Base-by-base conservation (phyloP, 1,284 basidiomycete species). In the Cryptococcus sp. region DNA sequence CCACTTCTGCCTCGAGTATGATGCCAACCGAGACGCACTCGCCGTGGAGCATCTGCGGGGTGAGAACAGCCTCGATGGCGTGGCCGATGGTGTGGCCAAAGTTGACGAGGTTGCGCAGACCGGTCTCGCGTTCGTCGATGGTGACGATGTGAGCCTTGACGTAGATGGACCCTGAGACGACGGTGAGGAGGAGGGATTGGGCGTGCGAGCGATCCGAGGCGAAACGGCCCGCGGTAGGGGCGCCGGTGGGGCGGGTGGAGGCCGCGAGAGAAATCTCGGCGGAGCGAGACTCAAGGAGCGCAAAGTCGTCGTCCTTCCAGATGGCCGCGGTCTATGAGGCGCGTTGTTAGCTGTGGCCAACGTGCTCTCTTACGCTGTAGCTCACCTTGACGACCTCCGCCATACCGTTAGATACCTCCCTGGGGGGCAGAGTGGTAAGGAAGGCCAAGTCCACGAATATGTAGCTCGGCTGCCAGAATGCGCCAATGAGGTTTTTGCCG, bases 361-460 rank as follows among this genome's bases (percentile, higher is more conserved):
- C 15, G 40, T 42, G 12, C 4, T n/a, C 4, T n/a, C 16, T n/a
- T 4, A 42, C 43, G 3, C 3, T 4, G 1, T 50, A 15, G 75
- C 79, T 65, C 57, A 89, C 91, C 84, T 98, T 98, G 77, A 98
- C 86, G 4, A 98, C 89, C 77, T 99, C 95, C 1, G 96, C 94
- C 91, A 99, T 97, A 46, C 95, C 95, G 72, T 98, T 98, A 44
- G 91, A 89, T 66, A 98, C 94, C 76, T 98, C 96, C 60, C 96
- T 83, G 44, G 86, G 79, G 0, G 94, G 94, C 4, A 99, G 86
- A 1, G 92, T 95, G 67, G 92, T 89, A 59, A 99, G 84, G 81
- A 96, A 96, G 0, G 93, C 88, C 16, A 91, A 88, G 76, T 99
- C 96, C 67, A 98, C 96, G 78, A 99, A 99, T 73, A 98, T 88